Evolutionary conservation across 148 eudicot species (phyloP).

Genomic region (Rhododendron ferrugineum): DNA sequence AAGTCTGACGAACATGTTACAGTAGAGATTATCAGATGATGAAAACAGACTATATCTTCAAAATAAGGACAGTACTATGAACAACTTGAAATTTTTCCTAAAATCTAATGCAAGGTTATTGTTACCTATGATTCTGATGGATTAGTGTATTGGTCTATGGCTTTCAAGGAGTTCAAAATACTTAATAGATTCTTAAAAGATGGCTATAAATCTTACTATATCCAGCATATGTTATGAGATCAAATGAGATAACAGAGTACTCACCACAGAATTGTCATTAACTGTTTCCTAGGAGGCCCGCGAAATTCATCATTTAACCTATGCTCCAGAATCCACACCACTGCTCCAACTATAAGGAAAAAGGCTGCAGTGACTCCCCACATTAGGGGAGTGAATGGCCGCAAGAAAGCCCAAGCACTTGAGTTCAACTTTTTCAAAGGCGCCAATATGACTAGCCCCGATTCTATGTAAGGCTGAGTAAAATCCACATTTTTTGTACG

Average conservation of each 20-base stretch:
- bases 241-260: slow-evolving; percentile 8
- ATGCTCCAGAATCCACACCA: slow-evolving; percentile 54
- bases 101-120: not conserved
- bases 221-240: not conserved
- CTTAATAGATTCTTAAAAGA: not conserved
- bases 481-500: slow-evolving; percentile 52
- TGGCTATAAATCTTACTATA: not conserved
- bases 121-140: not conserved
- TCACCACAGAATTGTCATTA: slow-evolving; percentile 42
- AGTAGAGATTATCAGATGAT: not conserved
- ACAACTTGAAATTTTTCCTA: not conserved
- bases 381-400: slow-evolving; percentile 45
- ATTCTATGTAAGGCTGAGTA: slow-evolving; percentile 59
- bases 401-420: slow-evolving; percentile 55
- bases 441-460: slow-evolving; percentile 45
- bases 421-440: slow-evolving; percentile 26
- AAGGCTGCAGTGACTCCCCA: slow-evolving; percentile 44
- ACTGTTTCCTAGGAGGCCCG: slow-evolving; percentile 47
- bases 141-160: not conserved
- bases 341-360: slow-evolving; percentile 44
- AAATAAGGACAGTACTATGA: not conserved
- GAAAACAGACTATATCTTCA: not conserved
- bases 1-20: not conserved
- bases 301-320: slow-evolving; percentile 42
- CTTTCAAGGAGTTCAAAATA: not conserved